Percentiles rank a stretch among this genome's conserved stretches.
Evolutionary conservation across 345 rosid species (phyloP).

Genomic region (Nasturtium officinale): DNA sequence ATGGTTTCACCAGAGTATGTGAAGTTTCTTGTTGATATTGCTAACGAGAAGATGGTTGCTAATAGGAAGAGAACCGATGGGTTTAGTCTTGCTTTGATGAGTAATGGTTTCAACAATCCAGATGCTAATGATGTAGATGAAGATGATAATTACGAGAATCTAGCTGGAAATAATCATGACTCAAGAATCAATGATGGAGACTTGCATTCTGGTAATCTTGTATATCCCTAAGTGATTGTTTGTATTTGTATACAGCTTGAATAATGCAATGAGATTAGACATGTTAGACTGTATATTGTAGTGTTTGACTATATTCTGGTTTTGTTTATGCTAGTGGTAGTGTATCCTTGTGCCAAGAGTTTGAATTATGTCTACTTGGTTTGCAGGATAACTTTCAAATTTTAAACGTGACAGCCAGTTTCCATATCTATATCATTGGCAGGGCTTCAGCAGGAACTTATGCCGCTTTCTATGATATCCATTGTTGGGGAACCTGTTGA

Average conservation of each 20-base stretch:
- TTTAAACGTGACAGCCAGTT: slow-evolving; percentile 61
- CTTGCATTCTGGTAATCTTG: slow-evolving; percentile 45
- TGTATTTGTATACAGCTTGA: slow-evolving; percentile 6
- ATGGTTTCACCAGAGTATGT: slow-evolving; percentile 69
- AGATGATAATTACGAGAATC: slow-evolving; percentile 40
- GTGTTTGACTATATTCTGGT: not conserved
- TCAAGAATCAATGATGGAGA: slow-evolving; percentile 33
- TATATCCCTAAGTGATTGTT: not conserved
- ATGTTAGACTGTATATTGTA: not conserved
- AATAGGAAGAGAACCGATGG: slow-evolving; percentile 71
- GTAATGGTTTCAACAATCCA: slow-evolving; percentile 43
- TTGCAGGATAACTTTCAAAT: slow-evolving; percentile 64
- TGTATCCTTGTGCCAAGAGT: slow-evolving; percentile 19
- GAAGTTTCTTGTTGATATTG: slow-evolving; percentile 66
- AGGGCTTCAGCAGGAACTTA: slow-evolving; percentile 53
- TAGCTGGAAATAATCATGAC: slow-evolving; percentile 29
- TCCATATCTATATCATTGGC: slow-evolving; percentile 79
- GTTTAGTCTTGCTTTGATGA: slow-evolving; percentile 52
- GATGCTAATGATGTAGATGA: slow-evolving; percentile 6
- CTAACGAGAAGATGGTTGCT: slow-evolving; percentile 87
- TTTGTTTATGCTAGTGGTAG: not conserved
- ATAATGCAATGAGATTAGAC: not conserved
- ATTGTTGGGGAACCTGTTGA: slow-evolving; percentile 66
- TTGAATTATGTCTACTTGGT: slow-evolving; percentile 48
- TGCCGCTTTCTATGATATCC: slow-evolving; percentile 48